Evolutionary conservation across 345 rosid genomes (phyloP), one percentile per base, ranked within the genome.

Genomic region (Euphorbia tirucalli): DNA sequence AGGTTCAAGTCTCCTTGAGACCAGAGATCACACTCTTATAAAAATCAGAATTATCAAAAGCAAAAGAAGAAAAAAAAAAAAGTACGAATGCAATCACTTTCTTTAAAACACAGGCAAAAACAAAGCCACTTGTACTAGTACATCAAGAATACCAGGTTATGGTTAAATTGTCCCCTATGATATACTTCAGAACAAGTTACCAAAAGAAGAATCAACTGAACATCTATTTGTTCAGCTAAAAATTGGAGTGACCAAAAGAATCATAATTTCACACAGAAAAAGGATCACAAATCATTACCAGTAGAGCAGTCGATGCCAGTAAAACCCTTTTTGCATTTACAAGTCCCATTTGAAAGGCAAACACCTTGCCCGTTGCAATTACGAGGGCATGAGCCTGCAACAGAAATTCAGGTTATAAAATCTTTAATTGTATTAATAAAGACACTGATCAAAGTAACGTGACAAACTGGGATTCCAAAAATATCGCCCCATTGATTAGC

Each of bases 231-330:
- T 48, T 48, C 54, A 48, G 1, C 54, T 16, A 48, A 48, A 48
- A 14, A 41, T 41, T 41, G 44, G 44, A 4, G 11, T 1, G 9
- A 41, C 44, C 44, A 41, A 41, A 41, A 41, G 44, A 6, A n/a
- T n/a, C n/a, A n/a, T n/a, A n/a, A n/a, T n/a, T 37, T 8, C 3
- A 37, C 8, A 41, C 22, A 24, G 35, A 43, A 52, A 54, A 39
- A 0, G 14, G 32, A 2, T 37, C 7, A 3, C 24, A 11, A 41
- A 64, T 11, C 41, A n/a, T 71, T 79, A 96, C 99, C 99, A 10
- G 99, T 96, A 52, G 98, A 89, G 77, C 99, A 95, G 83, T 95
- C 99, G 1, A 88, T 74, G 72, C 99, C 99, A 14, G 99, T 86
- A 79, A 78, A 91, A 66, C 98, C 91, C 55, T 85, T 86, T 57